Evolutionary conservation across 1,284 basidiomycete genomes (phyloP).

Genomic region (Ceratobasidium sp.): DNA sequence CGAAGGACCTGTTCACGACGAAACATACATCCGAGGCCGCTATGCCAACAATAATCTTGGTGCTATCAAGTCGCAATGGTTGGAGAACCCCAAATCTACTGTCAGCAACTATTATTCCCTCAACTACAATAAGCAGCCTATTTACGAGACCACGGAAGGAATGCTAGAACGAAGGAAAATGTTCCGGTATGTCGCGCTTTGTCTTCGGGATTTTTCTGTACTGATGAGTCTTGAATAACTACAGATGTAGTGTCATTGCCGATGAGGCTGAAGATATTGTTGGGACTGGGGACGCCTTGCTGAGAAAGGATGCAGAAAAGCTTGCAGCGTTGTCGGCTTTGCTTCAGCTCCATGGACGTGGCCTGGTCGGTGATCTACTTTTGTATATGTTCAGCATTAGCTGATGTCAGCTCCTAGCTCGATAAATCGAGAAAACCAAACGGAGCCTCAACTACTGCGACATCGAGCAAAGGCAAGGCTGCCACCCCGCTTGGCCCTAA

Average conservation of each 20-base stretch:
- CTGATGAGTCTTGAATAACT: neutral
- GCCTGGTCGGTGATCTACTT: slow-evolving; percentile 56
- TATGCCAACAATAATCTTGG: slow-evolving; percentile 44
- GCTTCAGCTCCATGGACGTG: slow-evolving; percentile 69
- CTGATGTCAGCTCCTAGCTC: slow-evolving; percentile 11
- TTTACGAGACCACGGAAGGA: slow-evolving; percentile 21
- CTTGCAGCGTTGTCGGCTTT: slow-evolving; percentile 77
- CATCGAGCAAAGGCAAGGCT: slow-evolving; percentile 29
- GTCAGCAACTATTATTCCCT: slow-evolving; percentile 26
- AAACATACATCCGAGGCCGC: slow-evolving; percentile 47
- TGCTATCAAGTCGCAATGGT: slow-evolving; percentile 15
- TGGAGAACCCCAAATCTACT: slow-evolving; percentile 35
- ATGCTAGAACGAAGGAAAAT: slow-evolving; percentile 7
- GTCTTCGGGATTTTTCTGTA: too few species aligned
- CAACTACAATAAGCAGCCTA: slow-evolving; percentile 23
- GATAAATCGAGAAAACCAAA: slow-evolving; percentile 33
- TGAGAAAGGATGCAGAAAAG: slow-evolving; percentile 74
- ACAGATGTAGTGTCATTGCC: slow-evolving; percentile 24
- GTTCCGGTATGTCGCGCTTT: slow-evolving; percentile 16
- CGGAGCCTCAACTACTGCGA: neutral
- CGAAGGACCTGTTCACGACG: slow-evolving; percentile 48
- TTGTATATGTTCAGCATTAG: neutral
- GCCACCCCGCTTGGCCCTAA: slow-evolving; percentile 47
- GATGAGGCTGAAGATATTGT: slow-evolving; percentile 45
- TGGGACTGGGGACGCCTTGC: slow-evolving; percentile 67